Base-by-base conservation (phyloP, 106 monocot genomes). In the Gastrodia elata region DNA sequence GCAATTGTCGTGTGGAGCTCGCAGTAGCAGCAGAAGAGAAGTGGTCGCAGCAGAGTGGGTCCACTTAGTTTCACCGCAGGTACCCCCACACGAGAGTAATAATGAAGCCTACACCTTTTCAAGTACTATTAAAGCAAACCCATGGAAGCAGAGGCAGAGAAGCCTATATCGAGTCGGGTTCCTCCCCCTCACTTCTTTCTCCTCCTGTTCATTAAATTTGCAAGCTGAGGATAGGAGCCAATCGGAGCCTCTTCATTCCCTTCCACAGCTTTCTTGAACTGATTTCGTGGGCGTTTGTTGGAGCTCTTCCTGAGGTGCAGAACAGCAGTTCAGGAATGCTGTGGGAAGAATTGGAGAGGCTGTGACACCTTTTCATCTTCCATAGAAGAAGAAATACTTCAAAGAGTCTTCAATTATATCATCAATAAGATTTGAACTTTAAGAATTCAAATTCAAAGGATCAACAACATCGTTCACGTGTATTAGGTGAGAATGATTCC, bases 221-320 rank as follows among this genome's bases (percentile, higher is more conserved):
- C 36, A n/a, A 14, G 22, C n/a, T n/a, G n/a, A n/a, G n/a, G n/a
- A n/a, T n/a, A n/a, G n/a, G n/a, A n/a, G n/a, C n/a, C n/a, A n/a
- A 7, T 27, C 1, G 9, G 37, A 34, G 46, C 57, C 73, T 57
- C 56, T 73, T 73, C 73, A 73, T 73, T 37, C 36, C 73, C 37
- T 73, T 58, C 73, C 73, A 73, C 73, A 57, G 73, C 73, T 73
- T 73, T 73, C 73, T 58, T 73, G 73, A 73, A 73, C 73, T 73
- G 52, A 22, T 56, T 28, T 36, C 7, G 20, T 16, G 26, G 71
- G n/a, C n/a, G 20, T 2, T 26, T n/a, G 11, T 26, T n/a, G 11
- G 30, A 11, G n/a, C 32, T 18, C 25, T 22, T 22, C 39, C 40
- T 0, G 40, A 24, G n/a, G 10, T n/a, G n/a, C n/a, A 20, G 20